These are phyloP conservation scores for Fraxinus floribunda DNA, from an alignment of 305 asterid species.

Conservation along the genomic window DNA sequence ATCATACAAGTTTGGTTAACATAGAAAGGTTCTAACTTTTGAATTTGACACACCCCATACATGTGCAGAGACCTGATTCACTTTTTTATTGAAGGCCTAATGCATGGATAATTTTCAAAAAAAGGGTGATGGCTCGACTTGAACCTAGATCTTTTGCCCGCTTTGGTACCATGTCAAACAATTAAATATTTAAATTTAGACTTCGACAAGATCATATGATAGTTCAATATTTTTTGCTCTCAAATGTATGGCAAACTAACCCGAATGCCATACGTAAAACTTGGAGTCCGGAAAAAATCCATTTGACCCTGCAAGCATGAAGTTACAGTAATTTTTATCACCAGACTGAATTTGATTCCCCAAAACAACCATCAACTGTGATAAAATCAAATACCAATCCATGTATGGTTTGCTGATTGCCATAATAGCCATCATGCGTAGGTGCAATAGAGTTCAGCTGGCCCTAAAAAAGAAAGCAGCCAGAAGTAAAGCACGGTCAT, in stretches of 20 bases:
- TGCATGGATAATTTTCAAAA: background rate
- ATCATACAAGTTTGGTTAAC: background rate
- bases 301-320: slow-evolving; percentile 73
- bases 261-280: slow-evolving; percentile 75
- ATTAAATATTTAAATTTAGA: background rate
- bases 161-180: background rate
- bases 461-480: slow-evolving; percentile 56
- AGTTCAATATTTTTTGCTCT: background rate
- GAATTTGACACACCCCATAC: background rate
- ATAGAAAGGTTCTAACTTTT: background rate
- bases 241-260: slow-evolving; percentile 48
- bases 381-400: slow-evolving; percentile 61
- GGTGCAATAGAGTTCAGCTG: slow-evolving; percentile 92
- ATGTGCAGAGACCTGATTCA: background rate
- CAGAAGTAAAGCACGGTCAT: slow-evolving; percentile 7
- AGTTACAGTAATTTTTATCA: slow-evolving; percentile 24
- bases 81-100: background rate
- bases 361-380: background rate
- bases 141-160: background rate
- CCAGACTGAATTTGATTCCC: slow-evolving; percentile 8
- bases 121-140: background rate
- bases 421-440: slow-evolving; percentile 73
- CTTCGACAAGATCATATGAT: background rate
- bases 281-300: slow-evolving; percentile 83
- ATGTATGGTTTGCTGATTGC: slow-evolving; percentile 74